A percentile compares a stretch with the other conserved stretches of the same genome.
Evolutionary conservation across 208 protist species (phyloP).

Genomic region (Acanthamoeba rhysodes): DNA sequence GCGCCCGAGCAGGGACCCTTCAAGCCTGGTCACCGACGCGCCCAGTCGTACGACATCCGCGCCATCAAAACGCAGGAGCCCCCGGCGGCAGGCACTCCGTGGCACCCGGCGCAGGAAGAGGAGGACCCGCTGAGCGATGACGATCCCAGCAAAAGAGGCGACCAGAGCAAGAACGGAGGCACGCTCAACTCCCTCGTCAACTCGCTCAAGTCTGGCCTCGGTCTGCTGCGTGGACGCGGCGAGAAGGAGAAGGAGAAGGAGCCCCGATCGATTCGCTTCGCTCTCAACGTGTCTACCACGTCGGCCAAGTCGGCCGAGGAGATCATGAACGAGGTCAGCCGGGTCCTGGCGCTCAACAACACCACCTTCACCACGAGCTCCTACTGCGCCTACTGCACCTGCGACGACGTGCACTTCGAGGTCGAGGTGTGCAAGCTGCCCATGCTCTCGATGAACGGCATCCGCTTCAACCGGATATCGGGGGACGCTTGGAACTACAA

Average conservation of each 20-base stretch:
- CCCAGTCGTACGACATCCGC: slow-evolving; percentile 15
- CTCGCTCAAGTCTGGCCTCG: slow-evolving; percentile 19
- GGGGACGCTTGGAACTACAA: slow-evolving; percentile 86
- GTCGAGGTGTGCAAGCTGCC: slow-evolving; percentile 87
- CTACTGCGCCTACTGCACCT: slow-evolving; percentile 77
- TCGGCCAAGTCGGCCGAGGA: slow-evolving; percentile 78
- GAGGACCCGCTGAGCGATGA: slow-evolving; percentile 44
- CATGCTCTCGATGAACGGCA: slow-evolving; percentile 82
- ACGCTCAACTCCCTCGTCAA: slow-evolving; percentile 49
- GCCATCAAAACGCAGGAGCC: background rate
- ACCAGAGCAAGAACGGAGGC: background rate
- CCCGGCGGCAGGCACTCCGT: background rate
- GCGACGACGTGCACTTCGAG: slow-evolving; percentile 75
- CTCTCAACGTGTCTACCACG: slow-evolving; percentile 87
- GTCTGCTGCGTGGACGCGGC: slow-evolving; percentile 9
- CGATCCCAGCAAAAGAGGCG: background rate
- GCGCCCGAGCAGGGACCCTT: background rate
- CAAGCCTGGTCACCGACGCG: slow-evolving; percentile 34
- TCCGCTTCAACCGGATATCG: slow-evolving; percentile 86
- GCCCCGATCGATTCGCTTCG: slow-evolving; percentile 82
- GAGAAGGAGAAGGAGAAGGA: slow-evolving; percentile 26
- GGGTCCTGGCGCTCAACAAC: slow-evolving; percentile 66
- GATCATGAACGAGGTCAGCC: slow-evolving; percentile 81
- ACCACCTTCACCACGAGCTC: slow-evolving; percentile 66
- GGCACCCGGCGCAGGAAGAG: background rate